These are phyloP conservation scores for Tulasnella calospora DNA, from an alignment of 768 basidiomycete species.

Conservation along the genomic window DNA sequence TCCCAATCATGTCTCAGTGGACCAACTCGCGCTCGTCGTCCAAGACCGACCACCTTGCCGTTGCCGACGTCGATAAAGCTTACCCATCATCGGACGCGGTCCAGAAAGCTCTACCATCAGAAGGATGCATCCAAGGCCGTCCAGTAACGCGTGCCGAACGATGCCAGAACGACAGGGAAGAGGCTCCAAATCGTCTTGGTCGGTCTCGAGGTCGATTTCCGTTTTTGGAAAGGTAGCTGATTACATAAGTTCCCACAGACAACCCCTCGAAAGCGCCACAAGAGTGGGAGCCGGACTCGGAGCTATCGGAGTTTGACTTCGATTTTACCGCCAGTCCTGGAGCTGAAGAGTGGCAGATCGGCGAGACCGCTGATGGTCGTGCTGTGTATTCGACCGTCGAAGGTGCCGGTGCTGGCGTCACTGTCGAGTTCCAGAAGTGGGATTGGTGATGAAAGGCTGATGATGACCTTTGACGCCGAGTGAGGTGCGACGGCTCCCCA, in stretches of 20 bases:
- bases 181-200: background rate
- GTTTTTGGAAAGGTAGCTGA: background rate
- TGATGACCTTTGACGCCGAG: background rate
- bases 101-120: background rate
- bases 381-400: background rate
- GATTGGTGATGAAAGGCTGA: background rate
- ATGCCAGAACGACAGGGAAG: background rate
- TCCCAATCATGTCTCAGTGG: background rate
- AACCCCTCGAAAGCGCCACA: background rate
- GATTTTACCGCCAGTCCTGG: background rate
- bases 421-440: slow-evolving; percentile 11
- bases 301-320: background rate
- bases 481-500: too few species aligned
- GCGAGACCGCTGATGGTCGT: background rate
- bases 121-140: background rate
- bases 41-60: background rate
- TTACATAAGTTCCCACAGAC: background rate
- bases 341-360: slow-evolving; percentile 4
- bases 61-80: background rate
- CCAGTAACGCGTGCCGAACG: background rate
- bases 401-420: background rate
- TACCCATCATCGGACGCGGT: background rate
- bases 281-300: background rate
- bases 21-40: background rate
- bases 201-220: background rate